A percentile compares a stretch with the other conserved stretches of the same genome.
Evolutionary conservation across 148 eudicot species (phyloP).

Genomic region (Arbutus unedo): DNA sequence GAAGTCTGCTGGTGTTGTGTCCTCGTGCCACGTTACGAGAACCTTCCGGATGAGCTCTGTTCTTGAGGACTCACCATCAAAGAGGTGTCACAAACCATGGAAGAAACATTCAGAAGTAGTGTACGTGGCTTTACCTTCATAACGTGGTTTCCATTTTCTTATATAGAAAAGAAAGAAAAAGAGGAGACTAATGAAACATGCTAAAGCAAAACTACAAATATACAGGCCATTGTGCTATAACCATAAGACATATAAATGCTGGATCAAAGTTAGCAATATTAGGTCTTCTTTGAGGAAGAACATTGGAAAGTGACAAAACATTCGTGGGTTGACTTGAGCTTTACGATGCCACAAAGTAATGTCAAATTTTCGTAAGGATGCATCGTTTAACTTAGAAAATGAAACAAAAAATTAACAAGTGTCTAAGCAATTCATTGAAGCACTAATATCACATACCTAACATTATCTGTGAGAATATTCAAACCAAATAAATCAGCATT

Average conservation of each 20-base stretch:
- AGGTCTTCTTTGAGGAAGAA: not conserved
- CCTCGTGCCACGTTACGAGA: not conserved
- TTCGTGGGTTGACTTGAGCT: not conserved
- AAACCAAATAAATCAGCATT: slow-evolving; percentile 46
- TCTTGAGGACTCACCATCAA: not conserved
- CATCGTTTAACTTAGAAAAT: not conserved
- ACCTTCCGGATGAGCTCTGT: not conserved
- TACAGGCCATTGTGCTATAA: not conserved
- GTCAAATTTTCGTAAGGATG: not conserved
- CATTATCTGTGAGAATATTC: slow-evolving; percentile 35
- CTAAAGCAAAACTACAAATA: not conserved
- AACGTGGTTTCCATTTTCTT: not conserved
- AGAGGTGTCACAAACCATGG: not conserved
- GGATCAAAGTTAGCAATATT: not conserved
- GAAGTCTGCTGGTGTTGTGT: not conserved
- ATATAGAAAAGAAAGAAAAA: not conserved
- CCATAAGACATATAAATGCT: not conserved
- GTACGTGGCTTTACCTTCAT: not conserved
- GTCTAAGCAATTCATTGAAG: not conserved
- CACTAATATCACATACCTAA: slow-evolving; percentile 34
- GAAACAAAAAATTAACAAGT: slow-evolving; percentile 1
- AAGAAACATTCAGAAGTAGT: not conserved
- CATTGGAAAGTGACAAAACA: not conserved
- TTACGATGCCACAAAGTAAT: not conserved
- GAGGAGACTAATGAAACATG: not conserved